These are phyloP conservation scores for Thuja plicata DNA, from an alignment of 83 land plant species.

Conservation along the genomic window DNA sequence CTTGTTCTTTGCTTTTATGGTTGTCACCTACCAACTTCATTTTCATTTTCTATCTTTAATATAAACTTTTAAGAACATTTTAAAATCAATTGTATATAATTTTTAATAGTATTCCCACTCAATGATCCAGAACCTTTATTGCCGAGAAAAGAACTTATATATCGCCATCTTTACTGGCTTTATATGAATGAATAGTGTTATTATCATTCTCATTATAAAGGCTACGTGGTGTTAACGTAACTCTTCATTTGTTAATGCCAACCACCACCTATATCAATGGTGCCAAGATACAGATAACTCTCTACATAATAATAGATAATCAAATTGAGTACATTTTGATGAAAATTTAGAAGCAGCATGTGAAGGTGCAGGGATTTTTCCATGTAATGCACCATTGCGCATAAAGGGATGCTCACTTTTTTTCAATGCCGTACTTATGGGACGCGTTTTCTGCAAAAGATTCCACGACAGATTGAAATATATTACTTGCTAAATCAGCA, in stretches of 20 bases:
- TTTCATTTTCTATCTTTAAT: too few species aligned
- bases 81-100: too few species aligned
- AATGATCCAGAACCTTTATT: too few species aligned
- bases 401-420: background rate
- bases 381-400: background rate
- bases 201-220: too few species aligned
- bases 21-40: too few species aligned
- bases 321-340: background rate
- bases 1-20: too few species aligned
- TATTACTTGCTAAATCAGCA: background rate
- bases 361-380: background rate
- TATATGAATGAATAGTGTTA: background rate
- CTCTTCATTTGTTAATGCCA: background rate
- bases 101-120: too few species aligned
- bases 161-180: background rate
- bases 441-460: background rate
- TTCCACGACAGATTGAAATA: background rate
- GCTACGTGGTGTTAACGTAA: background rate
- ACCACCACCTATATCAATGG: background rate
- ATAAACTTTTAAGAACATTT: too few species aligned
- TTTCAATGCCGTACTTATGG: constrained; percentile 3
- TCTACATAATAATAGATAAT: background rate
- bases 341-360: background rate
- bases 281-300: background rate
- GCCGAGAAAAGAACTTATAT: background rate